Evolutionary conservation across 2,329 filamentous ascomycete genomes (phyloP).

Genomic region (Colletotrichum tabaci): DNA sequence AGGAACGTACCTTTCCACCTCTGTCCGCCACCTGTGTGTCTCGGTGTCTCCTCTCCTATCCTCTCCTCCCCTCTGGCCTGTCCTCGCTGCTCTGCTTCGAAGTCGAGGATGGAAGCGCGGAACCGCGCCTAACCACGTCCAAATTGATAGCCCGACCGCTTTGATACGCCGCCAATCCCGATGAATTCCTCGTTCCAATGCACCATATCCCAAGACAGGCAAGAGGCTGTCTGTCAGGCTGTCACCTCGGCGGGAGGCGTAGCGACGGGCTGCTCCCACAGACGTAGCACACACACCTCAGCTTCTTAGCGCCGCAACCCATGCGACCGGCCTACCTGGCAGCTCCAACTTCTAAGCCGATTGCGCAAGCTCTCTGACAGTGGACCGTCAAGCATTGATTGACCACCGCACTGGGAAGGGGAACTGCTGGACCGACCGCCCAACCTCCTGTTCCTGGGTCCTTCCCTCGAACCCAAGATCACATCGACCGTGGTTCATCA

Average conservation of each 20-base stretch:
- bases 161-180: slow-evolving; percentile 23
- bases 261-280: background rate
- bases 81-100: background rate
- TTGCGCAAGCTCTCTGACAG: slow-evolving; percentile 33
- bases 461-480: slow-evolving; percentile 37
- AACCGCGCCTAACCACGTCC: slow-evolving; percentile 1
- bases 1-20: slow-evolving; percentile 5
- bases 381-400: slow-evolving; percentile 31
- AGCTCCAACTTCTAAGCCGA: slow-evolving; percentile 7
- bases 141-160: slow-evolving; percentile 28
- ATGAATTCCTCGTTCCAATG: background rate
- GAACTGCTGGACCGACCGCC: slow-evolving; percentile 28
- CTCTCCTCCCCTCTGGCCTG: background rate
- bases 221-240: slow-evolving; percentile 25
- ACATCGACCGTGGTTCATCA: slow-evolving; percentile 17
- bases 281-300: slow-evolving; percentile 1
- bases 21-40: too few species aligned
- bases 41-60: background rate
- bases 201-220: background rate
- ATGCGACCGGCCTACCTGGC: background rate
- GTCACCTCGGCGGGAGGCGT: slow-evolving; percentile 21
- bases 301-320: background rate
- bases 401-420: slow-evolving; percentile 5
- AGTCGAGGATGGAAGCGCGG: background rate
- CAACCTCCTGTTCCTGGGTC: slow-evolving; percentile 29